Evolutionary conservation across 2,329 filamentous ascomycete species (phyloP), one percentile per base, ranked within the genome.

Genomic region (Colletotrichum horii): DNA sequence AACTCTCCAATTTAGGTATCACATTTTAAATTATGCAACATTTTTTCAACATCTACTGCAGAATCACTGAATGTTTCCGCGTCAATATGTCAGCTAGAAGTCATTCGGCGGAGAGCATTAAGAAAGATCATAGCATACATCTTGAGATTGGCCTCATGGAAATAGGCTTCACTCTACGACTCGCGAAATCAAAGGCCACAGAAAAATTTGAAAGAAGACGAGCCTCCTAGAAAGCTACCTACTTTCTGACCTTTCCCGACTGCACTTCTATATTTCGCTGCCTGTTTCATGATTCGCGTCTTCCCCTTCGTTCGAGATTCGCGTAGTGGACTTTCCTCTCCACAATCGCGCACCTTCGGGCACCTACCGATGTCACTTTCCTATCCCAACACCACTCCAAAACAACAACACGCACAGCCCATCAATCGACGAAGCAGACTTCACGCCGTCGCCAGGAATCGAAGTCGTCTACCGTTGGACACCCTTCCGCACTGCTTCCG

Each of bases 341-440:
- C 11, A 48, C n/a, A 48, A 48, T 22, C 11, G 0, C 43, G 14
- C 19, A 48, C 43, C 43, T 48, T 48, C n/a, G 11, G 19, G 9
- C 38, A 43, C 19, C 38, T 43, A 43, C 38, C 19, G 16, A 43
- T 3, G 0, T 0, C 38, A 1, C 38, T 48, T 48, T 48, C n/a
- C 43, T 48, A 0, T 48, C 43, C 19, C 19, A n/a, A 9, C 11
- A 48, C n/a, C 43, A 14, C 0, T 12, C 43, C 43, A 22, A 0
- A 48, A n/a, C 0, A 12, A 48, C n/a, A 48, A 48, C n/a, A 48
- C 11, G 43, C 11, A 1, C 43, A 22, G 0, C 9, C 43, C 12
- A 0, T n/a, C 43, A 22, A 14, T 22, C 11, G 43, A 11, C 0
- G 0, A 14, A 22, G 43, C 11, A 43, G 0, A 43, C 0, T 22